Base-by-base conservation (phyloP, 2,329 filamentous ascomycete species). In the Fusarium coffeatum region DNA sequence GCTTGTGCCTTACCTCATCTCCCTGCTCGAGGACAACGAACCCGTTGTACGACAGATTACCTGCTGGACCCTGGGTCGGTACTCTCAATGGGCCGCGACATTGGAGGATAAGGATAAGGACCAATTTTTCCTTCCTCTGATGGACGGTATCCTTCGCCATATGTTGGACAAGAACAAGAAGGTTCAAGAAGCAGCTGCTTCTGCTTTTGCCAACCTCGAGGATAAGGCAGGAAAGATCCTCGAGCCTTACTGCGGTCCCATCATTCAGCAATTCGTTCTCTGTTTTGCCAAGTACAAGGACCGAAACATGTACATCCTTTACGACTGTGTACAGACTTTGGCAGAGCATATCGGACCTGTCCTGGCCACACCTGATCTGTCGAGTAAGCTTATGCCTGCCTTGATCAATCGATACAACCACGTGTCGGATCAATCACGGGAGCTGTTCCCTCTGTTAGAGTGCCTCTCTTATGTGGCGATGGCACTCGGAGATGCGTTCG, bases 111-210 rank as follows among this genome's bases (percentile, higher is more conserved):
- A 83, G 20, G 88, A 94, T 68, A 91, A 91, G 76, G 87, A 90
- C 54, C 87, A 89, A 60, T 98, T 89, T 80, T 99, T 99, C 75
- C 92, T 96, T 75, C 95, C 95, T 1, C 92, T 98, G 87, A 97
- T 99, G 94, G 95, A 97, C 69, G 96, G 95, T 8, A 94, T 99
- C 50, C 83, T 99, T 60, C 90, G 90, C 65, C 93, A 94, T 77
- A 99, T 99, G 96, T 85, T 99, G 48, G 96, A 99, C 81, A 90
- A 89, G 78, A 98, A 98, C 86, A 99, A 99, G 84, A 94, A 95
- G 79, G 96, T 99, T 1, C 96, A 99, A 78, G 95, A 98, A 80
- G 95, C 96, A 18, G 96, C 92, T 27, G 95, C 95, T 3, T 98
- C 95, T 6, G 95, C 95, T 11, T 98, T 99, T 81, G 95, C 96